A percentile compares a stretch with the other conserved stretches of the same genome.
phyloP scores from a whole-genome alignment of 1,139 yeast genomes.

The Sugiyamaella neomexicana region DNA sequence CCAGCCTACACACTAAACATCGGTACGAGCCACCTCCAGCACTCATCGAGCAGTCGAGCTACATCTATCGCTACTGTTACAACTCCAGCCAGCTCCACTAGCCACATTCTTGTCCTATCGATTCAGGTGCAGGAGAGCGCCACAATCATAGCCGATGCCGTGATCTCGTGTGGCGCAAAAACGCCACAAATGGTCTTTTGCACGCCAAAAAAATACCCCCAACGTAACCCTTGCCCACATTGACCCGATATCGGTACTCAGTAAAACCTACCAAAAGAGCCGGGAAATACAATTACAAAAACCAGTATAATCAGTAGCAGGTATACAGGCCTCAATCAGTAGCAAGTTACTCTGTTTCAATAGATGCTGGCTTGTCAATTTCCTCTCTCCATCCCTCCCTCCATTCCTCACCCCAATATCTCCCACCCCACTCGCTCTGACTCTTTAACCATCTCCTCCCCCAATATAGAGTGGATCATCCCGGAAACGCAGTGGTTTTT shows the following conservation, averaged over 20 bases:
- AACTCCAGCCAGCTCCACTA: no score
- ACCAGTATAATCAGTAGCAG: no score
- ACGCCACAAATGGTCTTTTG: background rate
- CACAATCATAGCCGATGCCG: background rate
- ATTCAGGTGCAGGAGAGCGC: background rate
- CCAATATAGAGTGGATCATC: conserved; percentile 3
- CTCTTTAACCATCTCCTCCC: background rate
- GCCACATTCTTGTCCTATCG: background rate
- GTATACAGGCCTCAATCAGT: no score
- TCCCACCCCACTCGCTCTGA: background rate
- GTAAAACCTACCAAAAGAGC: background rate
- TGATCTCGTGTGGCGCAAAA: background rate
- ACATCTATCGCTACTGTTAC: no score
- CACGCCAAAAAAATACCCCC: no score
- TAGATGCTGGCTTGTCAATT: background rate
- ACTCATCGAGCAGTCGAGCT: no score
- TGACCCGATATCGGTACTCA: background rate
- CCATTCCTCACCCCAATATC: no score
- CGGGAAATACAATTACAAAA: no score
- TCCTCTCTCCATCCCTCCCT: background rate
- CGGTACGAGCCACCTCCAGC: no score
- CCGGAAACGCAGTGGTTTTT: background rate
- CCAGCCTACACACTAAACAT: no score
- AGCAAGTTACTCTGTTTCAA: no score
- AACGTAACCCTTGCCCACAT: background rate